phyloP scores from a whole-genome alignment of 371 early-diverging fungal species.

The Blakeslea trispora region DNA sequence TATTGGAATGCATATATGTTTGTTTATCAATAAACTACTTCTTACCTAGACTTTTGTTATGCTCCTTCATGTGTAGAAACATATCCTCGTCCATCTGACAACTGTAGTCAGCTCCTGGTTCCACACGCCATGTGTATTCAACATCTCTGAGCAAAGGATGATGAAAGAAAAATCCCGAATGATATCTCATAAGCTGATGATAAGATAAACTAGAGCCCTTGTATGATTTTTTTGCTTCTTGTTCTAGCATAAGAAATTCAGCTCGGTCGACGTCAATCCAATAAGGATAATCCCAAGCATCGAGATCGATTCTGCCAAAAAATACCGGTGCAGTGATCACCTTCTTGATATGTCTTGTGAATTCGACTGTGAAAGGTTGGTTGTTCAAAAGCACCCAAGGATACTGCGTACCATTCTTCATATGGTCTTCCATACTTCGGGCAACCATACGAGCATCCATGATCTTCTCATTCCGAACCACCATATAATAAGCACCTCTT shows the following conservation, averaged over 20 bases:
- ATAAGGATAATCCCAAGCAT: constrained; percentile 47
- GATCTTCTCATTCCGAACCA: constrained; percentile 38
- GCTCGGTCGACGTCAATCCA: constrained; percentile 36
- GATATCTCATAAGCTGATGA: constrained; percentile 54
- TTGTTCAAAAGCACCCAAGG: constrained; percentile 54
- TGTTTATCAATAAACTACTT: background rate
- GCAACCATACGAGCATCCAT: constrained; percentile 36
- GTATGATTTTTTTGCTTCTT: constrained; percentile 17
- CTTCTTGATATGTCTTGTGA: constrained; percentile 28
- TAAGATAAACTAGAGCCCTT: constrained; percentile 25
- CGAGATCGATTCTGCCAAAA: constrained; percentile 46
- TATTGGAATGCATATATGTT: background rate
- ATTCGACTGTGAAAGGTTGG: constrained; percentile 35
- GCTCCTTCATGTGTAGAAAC: constrained; percentile 77
- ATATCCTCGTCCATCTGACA: constrained; percentile 90
- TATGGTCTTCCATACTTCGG: constrained; percentile 48
- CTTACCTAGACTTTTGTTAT: constrained; percentile 76
- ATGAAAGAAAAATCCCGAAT: constrained; percentile 85
- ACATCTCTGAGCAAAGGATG: constrained; percentile 78
- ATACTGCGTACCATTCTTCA: constrained; percentile 45
- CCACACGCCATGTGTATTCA: constrained; percentile 96
- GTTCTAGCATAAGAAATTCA: constrained; percentile 24
- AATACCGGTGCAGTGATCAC: constrained; percentile 32
- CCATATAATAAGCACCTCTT: constrained; percentile 44
- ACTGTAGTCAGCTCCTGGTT: constrained; percentile 83